Conservation (phyloP, 2,329 filamentous ascomycete genomes). For the Curvularia verruculosa region DNA sequence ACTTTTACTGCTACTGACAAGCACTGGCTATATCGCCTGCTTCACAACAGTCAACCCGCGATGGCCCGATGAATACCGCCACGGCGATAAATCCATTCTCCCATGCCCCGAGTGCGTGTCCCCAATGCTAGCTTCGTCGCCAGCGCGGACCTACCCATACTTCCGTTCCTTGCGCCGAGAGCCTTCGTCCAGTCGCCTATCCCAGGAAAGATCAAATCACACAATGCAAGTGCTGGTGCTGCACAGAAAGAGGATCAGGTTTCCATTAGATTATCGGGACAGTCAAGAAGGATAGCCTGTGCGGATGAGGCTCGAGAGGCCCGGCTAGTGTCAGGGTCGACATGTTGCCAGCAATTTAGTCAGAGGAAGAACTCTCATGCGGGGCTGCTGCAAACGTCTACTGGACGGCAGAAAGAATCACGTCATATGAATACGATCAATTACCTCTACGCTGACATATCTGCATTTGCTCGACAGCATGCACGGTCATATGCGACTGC, state of each 20-base stretch:
- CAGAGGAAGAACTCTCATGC: not conserved
- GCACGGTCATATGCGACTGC: conserved; percentile 18
- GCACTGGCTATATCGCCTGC: conserved; percentile 3
- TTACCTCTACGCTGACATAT: conserved; percentile 37
- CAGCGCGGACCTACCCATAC: conserved; percentile 39
- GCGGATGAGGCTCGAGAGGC: not conserved
- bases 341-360: not conserved
- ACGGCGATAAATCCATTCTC: conserved; percentile 18
- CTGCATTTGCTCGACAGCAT: conserved; percentile 22
- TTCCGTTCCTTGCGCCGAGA: conserved; percentile 50
- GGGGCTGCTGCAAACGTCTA: conserved; percentile 9
- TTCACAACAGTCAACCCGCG: conserved; percentile 21
- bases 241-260: conserved; percentile 25
- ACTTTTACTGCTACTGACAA: conserved; percentile 22
- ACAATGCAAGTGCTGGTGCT: conserved; percentile 11
- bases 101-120: conserved; percentile 43
- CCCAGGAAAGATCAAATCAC: conserved; percentile 17
- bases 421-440: conserved; percentile 6
- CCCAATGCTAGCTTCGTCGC: conserved; percentile 42
- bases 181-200: conserved; percentile 36
- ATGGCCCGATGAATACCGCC: conserved; percentile 40
- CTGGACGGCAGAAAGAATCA: not conserved
- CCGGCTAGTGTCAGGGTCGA: not conserved
- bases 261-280: not conserved
- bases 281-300: not conserved